Base-by-base conservation (phyloP, 73 alveolate species). In the Paramecium sexaurelia region DNA sequence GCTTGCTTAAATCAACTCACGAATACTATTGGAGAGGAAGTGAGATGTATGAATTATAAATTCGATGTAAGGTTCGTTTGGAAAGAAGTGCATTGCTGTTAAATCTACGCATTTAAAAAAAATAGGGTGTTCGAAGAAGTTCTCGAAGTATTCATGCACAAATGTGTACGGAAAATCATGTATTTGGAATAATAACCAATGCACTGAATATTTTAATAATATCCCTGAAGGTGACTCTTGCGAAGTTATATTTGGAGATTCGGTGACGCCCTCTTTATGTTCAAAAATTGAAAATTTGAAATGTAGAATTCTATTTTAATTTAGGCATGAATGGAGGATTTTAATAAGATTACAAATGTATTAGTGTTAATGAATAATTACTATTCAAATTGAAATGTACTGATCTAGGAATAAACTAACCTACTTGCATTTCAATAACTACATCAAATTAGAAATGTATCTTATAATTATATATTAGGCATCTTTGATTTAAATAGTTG, bases 1-100 rank as follows among this genome's bases (percentile, higher is more conserved):
- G 89, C 89, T n/a, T 75, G 89, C 37, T 39, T 39, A 33, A 26
- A 20, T 39, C 37, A 75, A 39, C 45, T 75, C n/a, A 75, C 66
- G 2, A 39, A 75, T 39, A 1, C 40, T 1, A 41, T 19, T 37
- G 68, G 68, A 7, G 22, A 33, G 27, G 89, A 75, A 9, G 66
- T 32, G 9, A 10, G 37, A 75, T 75, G 89, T 75, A 68, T 11
- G 55, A 68, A 24, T 68, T 24, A 29, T 8, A 68, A 24, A 3
- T 24, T 10, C n/a, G n/a, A n/a, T 29, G 11, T 17, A 27, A 68
- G 85, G 85, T 55, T 29, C n/a, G 9, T 75, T 75, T 75, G 39
- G 69, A 75, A 75, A 33, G 36, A 36, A 24, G 37, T 75, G 89
- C 20, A 17, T 39, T 7, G 13, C 24, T 7, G 43, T 39, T 32